These are phyloP conservation scores for Stemphylium vesicarium DNA, from an alignment of 2,329 filamentous ascomycete species.

Conservation along the genomic window DNA sequence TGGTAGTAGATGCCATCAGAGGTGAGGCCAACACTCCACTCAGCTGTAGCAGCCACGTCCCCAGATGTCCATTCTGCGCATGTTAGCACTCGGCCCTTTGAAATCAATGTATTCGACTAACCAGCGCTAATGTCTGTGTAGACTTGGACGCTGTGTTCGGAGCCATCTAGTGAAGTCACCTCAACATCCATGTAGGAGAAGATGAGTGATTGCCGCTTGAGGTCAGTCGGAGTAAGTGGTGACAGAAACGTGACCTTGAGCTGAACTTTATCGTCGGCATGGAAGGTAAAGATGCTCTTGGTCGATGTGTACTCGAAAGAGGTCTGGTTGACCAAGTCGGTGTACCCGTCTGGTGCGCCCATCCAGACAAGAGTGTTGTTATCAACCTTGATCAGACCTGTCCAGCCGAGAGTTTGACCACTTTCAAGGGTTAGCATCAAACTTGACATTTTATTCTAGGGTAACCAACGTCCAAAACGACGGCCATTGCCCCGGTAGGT, in stretches of 20 bases:
- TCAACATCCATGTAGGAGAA: constrained; percentile 74
- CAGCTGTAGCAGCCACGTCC: constrained; percentile 60
- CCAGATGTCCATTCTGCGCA: constrained; percentile 73
- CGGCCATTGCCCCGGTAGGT: constrained; percentile 73
- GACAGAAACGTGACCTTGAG: constrained; percentile 75
- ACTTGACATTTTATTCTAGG: constrained; percentile 48
- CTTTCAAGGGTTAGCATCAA: constrained; percentile 44
- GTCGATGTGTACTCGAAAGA: constrained; percentile 75
- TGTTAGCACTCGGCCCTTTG: constrained; percentile 10
- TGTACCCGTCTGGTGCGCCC: constrained; percentile 58
- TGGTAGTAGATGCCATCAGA: constrained; percentile 63
- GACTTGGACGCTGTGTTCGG: constrained; percentile 68
- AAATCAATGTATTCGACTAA: constrained; percentile 45
- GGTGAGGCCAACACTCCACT: constrained; percentile 65
- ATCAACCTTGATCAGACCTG: constrained; percentile 73
- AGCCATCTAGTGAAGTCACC: constrained; percentile 67
- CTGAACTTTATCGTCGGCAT: constrained; percentile 65
- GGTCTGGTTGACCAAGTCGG: constrained; percentile 62
- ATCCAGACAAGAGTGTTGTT: constrained; percentile 36
- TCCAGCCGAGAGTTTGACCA: constrained; percentile 67
- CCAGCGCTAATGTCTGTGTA: constrained; percentile 76
- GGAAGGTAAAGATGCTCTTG: constrained; percentile 71
- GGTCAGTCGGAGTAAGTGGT: constrained; percentile 70
- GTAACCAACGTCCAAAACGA: constrained; percentile 64
- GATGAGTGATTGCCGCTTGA: constrained; percentile 70